phyloP scores from a whole-genome alignment of 164 flowering plant genomes.

The Nelumbo lutea region DNA sequence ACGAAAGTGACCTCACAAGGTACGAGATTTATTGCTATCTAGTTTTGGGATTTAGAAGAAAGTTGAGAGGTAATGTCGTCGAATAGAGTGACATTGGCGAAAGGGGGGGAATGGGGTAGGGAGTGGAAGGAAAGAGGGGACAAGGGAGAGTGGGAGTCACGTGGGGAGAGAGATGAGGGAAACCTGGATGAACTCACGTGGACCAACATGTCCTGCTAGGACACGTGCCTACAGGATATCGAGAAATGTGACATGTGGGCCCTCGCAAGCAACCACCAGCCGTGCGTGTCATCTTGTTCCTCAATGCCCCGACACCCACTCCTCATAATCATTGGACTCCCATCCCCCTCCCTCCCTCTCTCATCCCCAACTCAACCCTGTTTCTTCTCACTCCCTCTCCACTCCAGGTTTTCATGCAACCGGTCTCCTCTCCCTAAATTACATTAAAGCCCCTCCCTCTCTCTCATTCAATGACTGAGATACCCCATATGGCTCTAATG shows the following conservation, averaged over 20 bases:
- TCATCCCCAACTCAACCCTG: not conserved
- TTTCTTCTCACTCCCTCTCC: too few relatives aligned
- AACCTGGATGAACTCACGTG: slow-evolving; percentile 50
- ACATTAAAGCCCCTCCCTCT: not conserved
- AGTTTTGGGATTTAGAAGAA: too few relatives aligned
- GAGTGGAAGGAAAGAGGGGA: not conserved
- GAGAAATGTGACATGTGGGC: slow-evolving; percentile 19
- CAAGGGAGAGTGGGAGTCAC: slow-evolving; percentile 48
- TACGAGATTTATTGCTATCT: too few relatives aligned
- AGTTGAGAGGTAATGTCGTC: too few relatives aligned
- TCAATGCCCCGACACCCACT: slow-evolving; percentile 41
- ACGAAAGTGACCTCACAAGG: too few relatives aligned
- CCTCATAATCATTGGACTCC: slow-evolving; percentile 55
- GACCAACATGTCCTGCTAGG: slow-evolving; percentile 39
- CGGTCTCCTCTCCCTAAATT: not conserved
- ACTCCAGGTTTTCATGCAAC: too few relatives aligned
- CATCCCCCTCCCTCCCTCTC: not conserved
- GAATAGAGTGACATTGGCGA: not conserved
- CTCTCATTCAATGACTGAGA: not conserved
- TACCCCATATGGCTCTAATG: not conserved
- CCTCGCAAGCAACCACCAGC: slow-evolving; percentile 6
- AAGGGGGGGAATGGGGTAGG: not conserved
- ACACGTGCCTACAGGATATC: slow-evolving; percentile 34
- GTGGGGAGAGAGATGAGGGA: slow-evolving; percentile 34
- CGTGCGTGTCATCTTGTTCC: slow-evolving; percentile 66